Evolutionary conservation across 306 rosid species (phyloP), one percentile per base, ranked within the genome.

Genomic region (Casuarina equisetifolia): DNA sequence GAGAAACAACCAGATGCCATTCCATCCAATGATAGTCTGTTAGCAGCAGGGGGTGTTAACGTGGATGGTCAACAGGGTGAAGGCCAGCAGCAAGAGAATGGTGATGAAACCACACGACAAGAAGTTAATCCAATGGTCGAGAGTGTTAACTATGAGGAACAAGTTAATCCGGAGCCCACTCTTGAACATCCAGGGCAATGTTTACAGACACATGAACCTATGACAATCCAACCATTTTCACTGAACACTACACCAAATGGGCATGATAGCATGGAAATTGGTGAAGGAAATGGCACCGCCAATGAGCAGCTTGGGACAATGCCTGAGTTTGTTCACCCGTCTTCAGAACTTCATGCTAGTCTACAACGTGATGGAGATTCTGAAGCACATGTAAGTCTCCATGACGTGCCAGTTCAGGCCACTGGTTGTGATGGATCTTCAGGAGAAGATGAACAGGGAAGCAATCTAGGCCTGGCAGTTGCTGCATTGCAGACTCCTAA

Each of bases 221-320:
- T 91, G 97, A 80, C 87, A 44, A 86, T 86, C 78, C 95, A 92
- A 84, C 87, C 91, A 73, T 88, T 85, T 74, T 84, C 90, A 16
- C 81, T 78, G 71, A 83, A 88, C 82, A 63, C 76, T 83, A 79
- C 84, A 69, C 85, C 84, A 64, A 85, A 78, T 84, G 85, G 87
- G 72, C 57, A 74, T 76, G 97, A 86, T 69, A 79, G 87, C 86
- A 84, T 89, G 85, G 91, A 77, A 78, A 84, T 73, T 77, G 87
- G 80, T 52, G 97, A 88, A 61, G 83, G 78, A 62, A 84, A 87
- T 89, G 91, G 55, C n/a, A 67, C 83, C 77, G 67, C 81, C 58
- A 69, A 52, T 75, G 95, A 82, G 77, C 86, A 80, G 84, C 88
- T 49, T n/a, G 85, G 73, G 82, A 61, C 82, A 50, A 68, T 78